Conservation (phyloP, 2,329 filamentous ascomycete species). For the Trichophyton benhamiae region DNA sequence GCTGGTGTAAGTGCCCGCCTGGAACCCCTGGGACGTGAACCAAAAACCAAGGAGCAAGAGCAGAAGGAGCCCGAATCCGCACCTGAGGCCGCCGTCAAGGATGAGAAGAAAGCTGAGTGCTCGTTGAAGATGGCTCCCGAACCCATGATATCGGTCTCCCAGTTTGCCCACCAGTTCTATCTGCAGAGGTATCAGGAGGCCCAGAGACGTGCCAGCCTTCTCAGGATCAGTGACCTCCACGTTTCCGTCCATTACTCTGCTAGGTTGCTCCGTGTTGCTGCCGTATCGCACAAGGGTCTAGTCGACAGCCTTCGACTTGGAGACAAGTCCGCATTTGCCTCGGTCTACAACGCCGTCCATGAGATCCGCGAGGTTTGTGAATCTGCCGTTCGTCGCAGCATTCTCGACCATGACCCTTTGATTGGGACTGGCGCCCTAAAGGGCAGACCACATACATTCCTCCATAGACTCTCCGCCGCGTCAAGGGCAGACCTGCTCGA, state of each 20-base stretch:
- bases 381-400: conserved; percentile 22
- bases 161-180: conserved; percentile 33
- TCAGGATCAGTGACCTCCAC: conserved; percentile 30
- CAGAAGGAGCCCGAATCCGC: not conserved
- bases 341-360: conserved; percentile 33
- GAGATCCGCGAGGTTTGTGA: conserved; percentile 34
- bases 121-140: not conserved
- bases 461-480: conserved; percentile 58
- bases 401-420: conserved; percentile 25
- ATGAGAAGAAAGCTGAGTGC: not conserved
- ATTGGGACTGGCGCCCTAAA: conserved; percentile 28
- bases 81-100: not conserved
- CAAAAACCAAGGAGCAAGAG: not conserved
- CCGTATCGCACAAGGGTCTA: conserved; percentile 32
- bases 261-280: conserved; percentile 31
- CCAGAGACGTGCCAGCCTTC: conserved; percentile 30
- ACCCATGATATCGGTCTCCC: conserved; percentile 28
- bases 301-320: conserved; percentile 35
- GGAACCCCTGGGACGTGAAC: not conserved
- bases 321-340: conserved; percentile 34
- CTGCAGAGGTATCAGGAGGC: conserved; percentile 32
- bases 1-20: not conserved
- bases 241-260: conserved; percentile 33
- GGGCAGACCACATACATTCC: conserved; percentile 27
- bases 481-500: conserved; percentile 63